A percentile compares a stretch with the other conserved stretches of the same genome.
Conservation (phyloP, 176 grass and related monocot genomes). For the Oryza meyeriana region DNA sequence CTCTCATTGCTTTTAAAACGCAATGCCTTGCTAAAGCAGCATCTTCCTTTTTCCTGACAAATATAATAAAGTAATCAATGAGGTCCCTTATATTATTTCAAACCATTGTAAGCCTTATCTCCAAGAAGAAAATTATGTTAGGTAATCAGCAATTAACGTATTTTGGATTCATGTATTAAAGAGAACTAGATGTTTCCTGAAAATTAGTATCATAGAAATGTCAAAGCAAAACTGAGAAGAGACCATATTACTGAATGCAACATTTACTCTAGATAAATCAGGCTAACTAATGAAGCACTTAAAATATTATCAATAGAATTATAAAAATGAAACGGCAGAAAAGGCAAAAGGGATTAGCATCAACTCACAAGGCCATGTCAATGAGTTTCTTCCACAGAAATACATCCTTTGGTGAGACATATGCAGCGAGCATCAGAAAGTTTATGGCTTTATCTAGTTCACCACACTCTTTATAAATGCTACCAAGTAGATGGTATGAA, state of each 20-base stretch:
- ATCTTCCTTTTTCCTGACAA: constrained; percentile 53
- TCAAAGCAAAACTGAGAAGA: background rate
- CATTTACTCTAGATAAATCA: constrained; percentile 5
- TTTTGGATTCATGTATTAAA: background rate
- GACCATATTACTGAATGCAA: background rate
- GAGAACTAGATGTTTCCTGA: background rate
- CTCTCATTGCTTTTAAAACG: constrained; percentile 77
- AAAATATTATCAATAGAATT: background rate
- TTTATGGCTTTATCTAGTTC: constrained; percentile 76
- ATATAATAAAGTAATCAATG: constrained; percentile 7
- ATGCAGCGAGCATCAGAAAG: constrained; percentile 84
- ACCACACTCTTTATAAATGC: constrained; percentile 65
- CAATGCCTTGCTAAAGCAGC: constrained; percentile 68
- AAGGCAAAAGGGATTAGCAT: background rate
- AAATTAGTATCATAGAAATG: background rate
- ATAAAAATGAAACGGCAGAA: background rate
- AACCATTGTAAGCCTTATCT: background rate
- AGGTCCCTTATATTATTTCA: background rate
- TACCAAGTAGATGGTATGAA: constrained; percentile 79
- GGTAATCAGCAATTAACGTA: background rate
- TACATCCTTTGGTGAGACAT: constrained; percentile 81
- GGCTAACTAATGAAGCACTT: background rate
- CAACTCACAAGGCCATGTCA: constrained; percentile 55
- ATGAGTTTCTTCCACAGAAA: constrained; percentile 82
- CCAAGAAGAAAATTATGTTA: background rate